Conservation (phyloP, 192 early-diverging fungal genomes). For the Coemansia sp. region DNA sequence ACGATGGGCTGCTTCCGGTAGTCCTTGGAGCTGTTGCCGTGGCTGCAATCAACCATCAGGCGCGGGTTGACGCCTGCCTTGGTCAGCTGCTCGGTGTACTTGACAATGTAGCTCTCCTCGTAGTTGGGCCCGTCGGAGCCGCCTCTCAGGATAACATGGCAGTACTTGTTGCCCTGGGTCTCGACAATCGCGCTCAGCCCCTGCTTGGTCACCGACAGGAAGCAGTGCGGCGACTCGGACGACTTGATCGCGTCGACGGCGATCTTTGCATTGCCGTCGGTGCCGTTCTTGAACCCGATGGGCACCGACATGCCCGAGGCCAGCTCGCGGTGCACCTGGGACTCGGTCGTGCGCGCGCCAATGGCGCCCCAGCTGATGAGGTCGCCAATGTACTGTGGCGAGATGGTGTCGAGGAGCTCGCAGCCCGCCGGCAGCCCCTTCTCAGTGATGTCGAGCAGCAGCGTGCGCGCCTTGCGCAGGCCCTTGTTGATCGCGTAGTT, state of each 20-base stretch:
- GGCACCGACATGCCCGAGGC: conserved; percentile 77
- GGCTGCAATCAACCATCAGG: conserved; percentile 95
- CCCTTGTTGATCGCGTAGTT: conserved; percentile 82
- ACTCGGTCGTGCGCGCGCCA: conserved; percentile 82
- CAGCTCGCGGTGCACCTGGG: conserved; percentile 80
- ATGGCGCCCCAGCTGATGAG: conserved; percentile 77
- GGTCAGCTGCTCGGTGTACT: conserved; percentile 56
- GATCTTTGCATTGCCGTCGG: conserved; percentile 75
- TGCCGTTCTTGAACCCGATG: conserved; percentile 85
- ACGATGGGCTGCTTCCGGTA: conserved; percentile 83
- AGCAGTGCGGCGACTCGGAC: conserved; percentile 70
- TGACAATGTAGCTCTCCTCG: conserved; percentile 65
- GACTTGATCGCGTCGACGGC: conserved; percentile 93
- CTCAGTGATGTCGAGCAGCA: conserved; percentile 68
- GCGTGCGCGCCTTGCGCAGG: conserved; percentile 68
- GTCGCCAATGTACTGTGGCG: conserved; percentile 79
- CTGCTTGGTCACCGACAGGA: conserved; percentile 84
- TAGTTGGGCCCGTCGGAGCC: conserved; percentile 88
- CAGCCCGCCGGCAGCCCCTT: conserved; percentile 72
- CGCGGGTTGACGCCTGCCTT: conserved; percentile 57
- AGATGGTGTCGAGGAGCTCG: conserved; percentile 80
- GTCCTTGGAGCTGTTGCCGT: conserved; percentile 91
- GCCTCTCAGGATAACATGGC: conserved; percentile 95
- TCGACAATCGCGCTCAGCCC: conserved; percentile 79
- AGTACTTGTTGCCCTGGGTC: conserved; percentile 85